Evolutionary conservation across 176 grass and related monocot genomes (phyloP).

Genomic region (Cenchrus fungigraminus): DNA sequence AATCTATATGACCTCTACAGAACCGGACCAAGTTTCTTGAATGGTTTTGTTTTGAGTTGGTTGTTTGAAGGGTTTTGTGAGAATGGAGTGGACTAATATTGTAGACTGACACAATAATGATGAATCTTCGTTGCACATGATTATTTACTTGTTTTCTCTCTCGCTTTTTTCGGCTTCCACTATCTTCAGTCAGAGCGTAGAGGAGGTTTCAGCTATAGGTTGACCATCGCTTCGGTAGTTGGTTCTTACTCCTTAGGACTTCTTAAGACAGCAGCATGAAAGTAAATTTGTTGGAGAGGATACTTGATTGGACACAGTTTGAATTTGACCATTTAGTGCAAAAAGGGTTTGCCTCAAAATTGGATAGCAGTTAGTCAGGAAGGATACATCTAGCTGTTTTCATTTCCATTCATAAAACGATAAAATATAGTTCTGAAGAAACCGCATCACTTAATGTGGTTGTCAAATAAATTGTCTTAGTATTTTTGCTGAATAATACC

Average conservation of each 20-base stretch:
- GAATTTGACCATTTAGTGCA: constrained; percentile 4
- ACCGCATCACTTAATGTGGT: not conserved
- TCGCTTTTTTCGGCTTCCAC: constrained; percentile 1
- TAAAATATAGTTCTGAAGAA: constrained; percentile 10
- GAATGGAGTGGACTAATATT: not conserved
- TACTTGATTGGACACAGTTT: not conserved
- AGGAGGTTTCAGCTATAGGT: not conserved
- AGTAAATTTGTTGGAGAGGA: constrained; percentile 2
- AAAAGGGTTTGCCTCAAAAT: not conserved
- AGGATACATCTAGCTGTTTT: not conserved
- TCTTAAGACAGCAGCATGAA: not conserved
- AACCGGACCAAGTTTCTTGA: constrained; percentile 4
- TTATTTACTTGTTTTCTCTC: not conserved
- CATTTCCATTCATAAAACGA: not conserved
- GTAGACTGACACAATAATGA: not conserved
- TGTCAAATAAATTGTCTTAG: not conserved
- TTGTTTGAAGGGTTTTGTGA: not conserved
- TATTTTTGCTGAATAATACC: not conserved
- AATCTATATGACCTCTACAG: not conserved
- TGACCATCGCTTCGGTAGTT: not conserved
- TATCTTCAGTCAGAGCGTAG: not conserved
- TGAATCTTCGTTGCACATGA: not conserved
- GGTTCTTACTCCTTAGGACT: not conserved
- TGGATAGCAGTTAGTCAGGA: not conserved
- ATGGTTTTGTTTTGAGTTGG: constrained; percentile 20